Evolutionary conservation across 2,329 filamentous ascomycete genomes (phyloP).

Genomic region (Colletotrichum trifolii): DNA sequence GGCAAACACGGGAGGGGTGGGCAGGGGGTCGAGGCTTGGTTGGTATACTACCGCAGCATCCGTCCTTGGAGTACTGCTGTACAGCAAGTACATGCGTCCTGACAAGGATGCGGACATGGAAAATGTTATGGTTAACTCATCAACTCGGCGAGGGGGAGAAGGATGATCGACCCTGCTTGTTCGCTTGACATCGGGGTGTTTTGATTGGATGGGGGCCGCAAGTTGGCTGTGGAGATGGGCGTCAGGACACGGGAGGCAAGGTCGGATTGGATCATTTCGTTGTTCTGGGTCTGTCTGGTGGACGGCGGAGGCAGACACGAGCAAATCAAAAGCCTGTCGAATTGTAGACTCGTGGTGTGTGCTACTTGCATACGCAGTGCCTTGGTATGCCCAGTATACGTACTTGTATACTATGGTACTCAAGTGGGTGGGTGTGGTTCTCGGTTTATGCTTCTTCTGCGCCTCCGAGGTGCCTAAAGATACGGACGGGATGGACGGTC

Average conservation of each 20-base stretch:
- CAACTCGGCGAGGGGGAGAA: neutral
- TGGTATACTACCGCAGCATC: no score
- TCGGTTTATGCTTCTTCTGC: slow-evolving; percentile 18
- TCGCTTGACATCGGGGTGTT: slow-evolving; percentile 15
- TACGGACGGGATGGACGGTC: neutral
- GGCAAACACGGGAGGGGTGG: no score
- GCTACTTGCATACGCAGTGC: no score
- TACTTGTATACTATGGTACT: neutral
- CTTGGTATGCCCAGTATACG: no score
- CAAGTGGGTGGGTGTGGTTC: slow-evolving; percentile 10
- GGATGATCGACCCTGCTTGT: neutral
- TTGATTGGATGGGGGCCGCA: slow-evolving; percentile 20
- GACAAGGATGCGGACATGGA: neutral
- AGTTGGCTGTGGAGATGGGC: neutral
- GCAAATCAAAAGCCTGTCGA: neutral
- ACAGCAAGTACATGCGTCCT: neutral
- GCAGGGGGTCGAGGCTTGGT: no score
- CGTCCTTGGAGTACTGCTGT: no score
- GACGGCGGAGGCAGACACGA: neutral
- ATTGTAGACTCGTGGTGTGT: no score
- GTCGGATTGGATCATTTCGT: slow-evolving; percentile 1
- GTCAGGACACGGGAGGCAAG: neutral
- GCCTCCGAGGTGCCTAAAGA: slow-evolving; percentile 8
- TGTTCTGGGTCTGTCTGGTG: neutral
- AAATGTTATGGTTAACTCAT: slow-evolving; percentile 8